Conservation (phyloP, 176 grass and related monocot species). For the Bothriochloa decipiens region DNA sequence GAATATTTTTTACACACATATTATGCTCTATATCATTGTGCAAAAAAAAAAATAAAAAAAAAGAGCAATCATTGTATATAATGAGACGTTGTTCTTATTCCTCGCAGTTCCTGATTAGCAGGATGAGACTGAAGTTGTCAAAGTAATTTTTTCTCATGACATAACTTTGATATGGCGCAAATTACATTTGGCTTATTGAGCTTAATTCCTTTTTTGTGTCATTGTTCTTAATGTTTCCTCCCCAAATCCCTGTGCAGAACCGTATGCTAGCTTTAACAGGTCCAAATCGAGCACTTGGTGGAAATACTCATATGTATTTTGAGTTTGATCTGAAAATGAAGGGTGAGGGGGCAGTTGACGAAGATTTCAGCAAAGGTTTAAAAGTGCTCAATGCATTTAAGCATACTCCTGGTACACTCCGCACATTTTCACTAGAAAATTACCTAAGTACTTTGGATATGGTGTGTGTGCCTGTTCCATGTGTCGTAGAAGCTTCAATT, state of each 20-base stretch:
- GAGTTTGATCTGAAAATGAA: constrained; percentile 14
- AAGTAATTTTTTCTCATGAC: neutral
- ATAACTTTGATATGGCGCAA: neutral
- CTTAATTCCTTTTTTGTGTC: neutral
- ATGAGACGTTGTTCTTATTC: neutral
- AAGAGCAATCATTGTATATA: neutral
- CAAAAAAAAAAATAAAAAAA: neutral
- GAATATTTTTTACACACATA: neutral
- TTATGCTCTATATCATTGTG: neutral
- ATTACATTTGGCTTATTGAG: neutral
- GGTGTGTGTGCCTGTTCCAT: neutral
- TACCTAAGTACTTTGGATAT: neutral
- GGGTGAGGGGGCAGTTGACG: neutral
- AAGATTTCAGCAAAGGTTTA: constrained; percentile 23
- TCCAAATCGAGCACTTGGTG: neutral
- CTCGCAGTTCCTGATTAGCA: neutral
- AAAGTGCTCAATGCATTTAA: no score
- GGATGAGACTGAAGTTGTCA: neutral
- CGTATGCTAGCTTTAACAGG: neutral
- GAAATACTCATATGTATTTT: neutral
- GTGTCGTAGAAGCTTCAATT: neutral
- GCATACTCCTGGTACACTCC: neutral
- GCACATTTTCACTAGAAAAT: neutral
- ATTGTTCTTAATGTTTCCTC: neutral
- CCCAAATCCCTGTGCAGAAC: neutral